Conservation (phyloP, 2,329 filamentous ascomycete species). For the Neonectria neomacrospora region DNA sequence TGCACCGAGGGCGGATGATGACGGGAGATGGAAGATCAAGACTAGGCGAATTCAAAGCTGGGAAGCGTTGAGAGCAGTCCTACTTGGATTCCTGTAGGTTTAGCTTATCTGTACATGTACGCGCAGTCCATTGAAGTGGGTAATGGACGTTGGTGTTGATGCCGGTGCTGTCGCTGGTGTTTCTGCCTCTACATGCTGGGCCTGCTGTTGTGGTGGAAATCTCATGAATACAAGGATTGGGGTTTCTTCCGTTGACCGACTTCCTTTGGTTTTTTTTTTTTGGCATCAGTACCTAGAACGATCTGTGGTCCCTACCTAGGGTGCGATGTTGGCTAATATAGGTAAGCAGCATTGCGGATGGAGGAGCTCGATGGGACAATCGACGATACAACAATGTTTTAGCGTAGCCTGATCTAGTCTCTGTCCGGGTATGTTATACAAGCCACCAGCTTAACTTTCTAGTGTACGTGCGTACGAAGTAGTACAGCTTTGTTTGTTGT, state of each 20-base stretch:
- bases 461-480: too few relatives aligned
- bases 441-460: not conserved
- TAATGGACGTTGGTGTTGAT: not conserved
- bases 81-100: conserved; percentile 14
- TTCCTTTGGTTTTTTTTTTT: too few relatives aligned
- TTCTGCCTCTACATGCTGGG: not conserved
- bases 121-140: conserved; percentile 8
- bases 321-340: not conserved
- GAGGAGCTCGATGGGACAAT: not conserved
- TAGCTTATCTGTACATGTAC: conserved; percentile 20
- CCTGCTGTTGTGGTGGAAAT: not conserved
- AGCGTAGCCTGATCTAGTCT: not conserved
- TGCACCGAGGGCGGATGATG: not conserved
- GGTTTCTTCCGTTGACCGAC: not conserved
- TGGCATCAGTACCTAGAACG: not conserved
- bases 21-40: not conserved
- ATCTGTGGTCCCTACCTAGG: not conserved
- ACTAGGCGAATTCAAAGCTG: not conserved
- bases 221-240: not conserved
- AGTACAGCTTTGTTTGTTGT: not conserved
- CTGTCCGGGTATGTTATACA: not conserved
- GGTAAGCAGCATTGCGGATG: not conserved
- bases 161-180: not conserved
- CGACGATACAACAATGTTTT: not conserved
- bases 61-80: conserved; percentile 1